These are phyloP conservation scores for Beauveria pseudobassiana DNA, from an alignment of 2,329 filamentous ascomycete genomes.

Conservation along the genomic window DNA sequence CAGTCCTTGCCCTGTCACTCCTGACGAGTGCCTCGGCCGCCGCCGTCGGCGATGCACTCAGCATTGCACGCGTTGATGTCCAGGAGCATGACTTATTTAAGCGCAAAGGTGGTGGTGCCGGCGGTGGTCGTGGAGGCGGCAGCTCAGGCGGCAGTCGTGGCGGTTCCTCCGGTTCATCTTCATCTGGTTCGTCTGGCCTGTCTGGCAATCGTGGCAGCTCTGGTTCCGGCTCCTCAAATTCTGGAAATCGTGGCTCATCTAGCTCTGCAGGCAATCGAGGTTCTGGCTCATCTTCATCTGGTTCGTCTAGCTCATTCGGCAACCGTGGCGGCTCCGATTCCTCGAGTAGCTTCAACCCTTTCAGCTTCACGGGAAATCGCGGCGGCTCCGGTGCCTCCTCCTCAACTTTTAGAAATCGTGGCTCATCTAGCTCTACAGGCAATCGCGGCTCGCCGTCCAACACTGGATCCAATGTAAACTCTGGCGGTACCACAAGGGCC, in stretches of 20 bases:
- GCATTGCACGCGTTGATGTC: constrained; percentile 16
- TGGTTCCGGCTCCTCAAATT: not conserved
- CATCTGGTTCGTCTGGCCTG: not conserved
- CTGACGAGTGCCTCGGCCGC: constrained; percentile 10
- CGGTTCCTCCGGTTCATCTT: not conserved
- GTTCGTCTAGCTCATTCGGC: not conserved
- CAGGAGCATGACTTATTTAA: constrained; percentile 45
- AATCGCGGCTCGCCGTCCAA: constrained; percentile 17
- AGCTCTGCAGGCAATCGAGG: not conserved
- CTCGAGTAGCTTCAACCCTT: not conserved
- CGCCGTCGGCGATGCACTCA: not conserved
- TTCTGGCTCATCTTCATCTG: not conserved
- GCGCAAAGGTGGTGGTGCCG: constrained; percentile 27
- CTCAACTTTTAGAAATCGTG: constrained; percentile 11
- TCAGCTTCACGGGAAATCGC: constrained; percentile 9
- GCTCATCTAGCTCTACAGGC: constrained; percentile 10
- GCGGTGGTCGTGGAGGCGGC: not conserved
- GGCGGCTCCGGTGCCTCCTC: constrained; percentile 11
- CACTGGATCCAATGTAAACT: constrained; percentile 25
- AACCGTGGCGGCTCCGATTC: not conserved
- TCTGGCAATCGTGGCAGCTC: not conserved
- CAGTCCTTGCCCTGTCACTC: constrained; percentile 24
- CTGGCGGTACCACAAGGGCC: constrained; percentile 44
- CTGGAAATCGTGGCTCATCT: not conserved
- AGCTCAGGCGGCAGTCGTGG: not conserved